These are phyloP conservation scores for Barbatosphaeria neglecta DNA, from an alignment of 495 filamentous ascomycete genomes.

Conservation along the genomic window DNA sequence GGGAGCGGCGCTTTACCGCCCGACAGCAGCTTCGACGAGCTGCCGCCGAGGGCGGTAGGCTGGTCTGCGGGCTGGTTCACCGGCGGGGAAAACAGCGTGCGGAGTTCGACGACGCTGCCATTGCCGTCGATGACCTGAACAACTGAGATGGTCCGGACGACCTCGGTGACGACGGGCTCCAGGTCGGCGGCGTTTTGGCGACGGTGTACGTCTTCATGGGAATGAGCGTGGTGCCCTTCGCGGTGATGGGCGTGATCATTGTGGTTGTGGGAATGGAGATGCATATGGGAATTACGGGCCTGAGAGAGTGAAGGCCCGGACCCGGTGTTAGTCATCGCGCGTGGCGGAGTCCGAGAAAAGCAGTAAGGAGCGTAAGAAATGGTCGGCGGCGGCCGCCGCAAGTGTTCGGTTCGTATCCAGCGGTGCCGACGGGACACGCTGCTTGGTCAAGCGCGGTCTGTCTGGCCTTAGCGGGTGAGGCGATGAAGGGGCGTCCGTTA, in stretches of 20 bases:
- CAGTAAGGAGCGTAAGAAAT: slow-evolving; percentile 3
- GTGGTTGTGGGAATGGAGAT: slow-evolving; percentile 13
- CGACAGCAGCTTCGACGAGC: slow-evolving; percentile 1
- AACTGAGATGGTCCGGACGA: slow-evolving; percentile 37
- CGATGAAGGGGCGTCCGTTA: slow-evolving; percentile 6
- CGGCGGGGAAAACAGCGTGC: slow-evolving; percentile 16
- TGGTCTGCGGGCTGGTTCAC: slow-evolving; percentile 2
- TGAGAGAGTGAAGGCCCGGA: slow-evolving; percentile 44
- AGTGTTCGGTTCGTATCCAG: slow-evolving; percentile 16
- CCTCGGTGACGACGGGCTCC: slow-evolving; percentile 24
- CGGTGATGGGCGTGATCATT: neutral
- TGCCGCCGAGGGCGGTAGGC: slow-evolving; percentile 10
- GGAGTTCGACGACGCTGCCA: slow-evolving; percentile 26
- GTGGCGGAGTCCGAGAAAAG: slow-evolving; percentile 18
- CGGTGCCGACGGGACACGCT: slow-evolving; percentile 1
- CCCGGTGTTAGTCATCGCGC: slow-evolving; percentile 37
- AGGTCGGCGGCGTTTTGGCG: slow-evolving; percentile 16
- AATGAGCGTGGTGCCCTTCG: slow-evolving; percentile 21
- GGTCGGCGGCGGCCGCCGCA: slow-evolving; percentile 5
- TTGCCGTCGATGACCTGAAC: slow-evolving; percentile 35
- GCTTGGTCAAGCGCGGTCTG: no score
- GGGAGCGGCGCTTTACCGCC: slow-evolving; percentile 16
- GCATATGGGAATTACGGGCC: slow-evolving; percentile 27
- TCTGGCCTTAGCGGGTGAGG: slow-evolving; percentile 5
- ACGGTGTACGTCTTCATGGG: slow-evolving; percentile 16